phyloP scores from a whole-genome alignment of 768 basidiomycete species.

The Leccinum longicurvipes region DNA sequence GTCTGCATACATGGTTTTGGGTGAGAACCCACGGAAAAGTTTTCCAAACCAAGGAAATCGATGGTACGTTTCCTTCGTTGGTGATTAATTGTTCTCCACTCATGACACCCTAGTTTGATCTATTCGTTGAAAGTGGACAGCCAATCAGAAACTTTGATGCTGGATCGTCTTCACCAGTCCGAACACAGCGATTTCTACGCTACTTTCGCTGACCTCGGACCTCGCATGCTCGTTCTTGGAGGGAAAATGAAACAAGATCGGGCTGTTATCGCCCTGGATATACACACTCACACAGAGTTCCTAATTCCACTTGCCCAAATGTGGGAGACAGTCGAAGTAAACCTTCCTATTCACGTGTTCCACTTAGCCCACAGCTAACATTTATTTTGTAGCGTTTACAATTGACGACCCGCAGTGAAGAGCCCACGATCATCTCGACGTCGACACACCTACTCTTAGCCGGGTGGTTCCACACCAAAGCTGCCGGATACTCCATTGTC shows the following conservation, averaged over 20 bases:
- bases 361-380: neutral
- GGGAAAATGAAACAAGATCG: neutral
- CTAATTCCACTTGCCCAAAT: neutral
- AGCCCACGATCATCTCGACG: conserved; percentile 10
- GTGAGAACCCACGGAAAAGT: neutral
- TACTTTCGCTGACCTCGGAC: conserved; percentile 6
- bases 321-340: conserved; percentile 4
- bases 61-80: too few relatives aligned
- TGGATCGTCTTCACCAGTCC: conserved; percentile 12
- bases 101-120: conserved; percentile 9
- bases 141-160: neutral
- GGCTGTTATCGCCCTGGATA: conserved; percentile 11
- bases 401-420: too few relatives aligned
- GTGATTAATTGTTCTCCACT: too few relatives aligned
- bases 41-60: neutral
- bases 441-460: conserved; percentile 18
- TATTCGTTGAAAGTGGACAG: conserved; percentile 4
- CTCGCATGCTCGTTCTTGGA: conserved; percentile 10
- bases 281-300: conserved; percentile 8
- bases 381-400: neutral
- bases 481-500: neutral
- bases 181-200: neutral
- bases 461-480: neutral
- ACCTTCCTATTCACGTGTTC: neutral
- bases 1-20: conserved; percentile 13